Base-by-base conservation (phyloP, 345 rosid genomes). In the Litchi chinensis region DNA sequence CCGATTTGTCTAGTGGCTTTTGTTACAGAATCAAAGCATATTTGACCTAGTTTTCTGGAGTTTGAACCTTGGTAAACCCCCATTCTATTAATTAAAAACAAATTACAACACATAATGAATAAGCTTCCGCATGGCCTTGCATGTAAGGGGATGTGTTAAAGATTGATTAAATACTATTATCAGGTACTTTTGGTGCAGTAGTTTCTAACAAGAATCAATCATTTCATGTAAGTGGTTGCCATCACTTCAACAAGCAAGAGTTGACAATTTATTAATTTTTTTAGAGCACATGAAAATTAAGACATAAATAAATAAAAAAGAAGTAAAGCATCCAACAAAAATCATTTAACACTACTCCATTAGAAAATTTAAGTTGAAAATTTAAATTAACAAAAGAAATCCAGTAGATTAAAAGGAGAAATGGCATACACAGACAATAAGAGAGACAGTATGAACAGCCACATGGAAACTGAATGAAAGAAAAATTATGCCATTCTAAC, bases 271-370 rank as follows among this genome's bases (percentile, higher is more conserved):
- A 11, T 67, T n/a, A 5, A 52, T 10, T 67, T 12, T 11, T 26
- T 65, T 10, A 65, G 6, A 28, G 39, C 8, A 65, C 5, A 69
- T 10, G 5, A 32, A 46, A 48, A 69, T 52, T 22, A n/a, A 19
- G 0, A 1, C 52, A 46, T 46, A 2, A 46, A 46, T 46, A 7
- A 40, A 22, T 10, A 0, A 18, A 57, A 54, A n/a, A 7, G 63
- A 16, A 3, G 22, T 46, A 71, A 50, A 50, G 16, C 9, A 24
- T 70, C 60, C 11, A 3, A 18, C 15, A 71, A 22, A 52, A 50
- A 71, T 37, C 26, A 52, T 70, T 70, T 44, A 70, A 46, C 11
- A 50, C n/a, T 63, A 50, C 43, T 70, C 74, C 8, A 12, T 60
- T 65, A 54, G 50, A n/a, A n/a, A n/a, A 68, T 18, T 41, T 5